Percentiles rank a stretch among this genome's conserved stretches.
Conservation (phyloP, 1,139 yeast genomes). For the Spencermartinsiella ligniputridi region DNA sequence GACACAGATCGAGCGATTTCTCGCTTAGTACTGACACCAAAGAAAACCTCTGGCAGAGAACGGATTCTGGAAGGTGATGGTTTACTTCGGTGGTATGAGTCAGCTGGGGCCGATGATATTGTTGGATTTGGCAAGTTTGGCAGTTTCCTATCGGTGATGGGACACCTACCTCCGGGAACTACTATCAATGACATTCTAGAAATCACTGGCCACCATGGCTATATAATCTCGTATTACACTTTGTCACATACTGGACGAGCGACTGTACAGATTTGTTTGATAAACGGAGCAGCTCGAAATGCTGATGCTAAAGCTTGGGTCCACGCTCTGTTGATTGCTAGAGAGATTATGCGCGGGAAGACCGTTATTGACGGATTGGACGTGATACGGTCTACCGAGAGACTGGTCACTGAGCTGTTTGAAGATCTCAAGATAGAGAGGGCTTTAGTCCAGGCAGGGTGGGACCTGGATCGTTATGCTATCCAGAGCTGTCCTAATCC, state of each 20-base stretch:
- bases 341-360: constrained; percentile 9
- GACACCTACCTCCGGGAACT: constrained; percentile 4
- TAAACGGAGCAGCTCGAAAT: constrained; percentile 14
- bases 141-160: constrained; percentile 18
- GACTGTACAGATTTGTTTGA: constrained; percentile 22
- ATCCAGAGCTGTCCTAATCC: constrained; percentile 23
- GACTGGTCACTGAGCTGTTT: constrained; percentile 22
- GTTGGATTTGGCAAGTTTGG: constrained; percentile 24
- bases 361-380: constrained; percentile 14
- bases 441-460: constrained; percentile 24
- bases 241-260: constrained; percentile 11
- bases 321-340: constrained; percentile 31
- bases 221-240: constrained; percentile 20
- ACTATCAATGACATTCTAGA: constrained; percentile 14
- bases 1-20: constrained; percentile 22
- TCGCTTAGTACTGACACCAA: constrained; percentile 28
- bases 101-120: constrained; percentile 12
- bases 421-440: constrained; percentile 21
- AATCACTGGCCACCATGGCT: constrained; percentile 14
- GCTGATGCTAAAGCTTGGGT: constrained; percentile 30
- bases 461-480: constrained; percentile 26
- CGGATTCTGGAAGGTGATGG: constrained; percentile 33
- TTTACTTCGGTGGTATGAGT: constrained; percentile 25
- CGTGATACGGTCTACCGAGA: constrained; percentile 22
- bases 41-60: constrained; percentile 26